A percentile compares a stretch with the other conserved stretches of the same genome.
Conservation (phyloP, 1,139 yeast species). For the Lodderomyces theae region DNA sequence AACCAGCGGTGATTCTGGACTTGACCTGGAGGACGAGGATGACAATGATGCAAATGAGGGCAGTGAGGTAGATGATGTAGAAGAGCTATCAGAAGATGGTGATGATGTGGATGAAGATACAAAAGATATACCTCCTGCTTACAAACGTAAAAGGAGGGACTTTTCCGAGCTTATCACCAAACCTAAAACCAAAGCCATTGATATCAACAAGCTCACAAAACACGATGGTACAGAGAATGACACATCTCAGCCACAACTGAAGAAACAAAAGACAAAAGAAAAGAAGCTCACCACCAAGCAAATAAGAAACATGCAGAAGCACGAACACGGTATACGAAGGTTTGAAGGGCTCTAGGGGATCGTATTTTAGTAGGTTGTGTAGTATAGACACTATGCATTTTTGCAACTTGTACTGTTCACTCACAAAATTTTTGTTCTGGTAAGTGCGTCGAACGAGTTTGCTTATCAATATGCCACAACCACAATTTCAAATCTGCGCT, state of each 20-base stretch:
- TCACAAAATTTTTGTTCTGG: not conserved
- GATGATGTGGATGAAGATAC: conserved; percentile 18
- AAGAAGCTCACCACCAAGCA: conserved; percentile 46
- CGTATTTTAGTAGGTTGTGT: not conserved
- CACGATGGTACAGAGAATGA: conserved; percentile 2
- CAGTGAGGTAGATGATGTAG: conserved; percentile 19
- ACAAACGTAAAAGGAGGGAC: conserved; percentile 18
- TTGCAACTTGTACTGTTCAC: not conserved
- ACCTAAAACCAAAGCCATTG: conserved; percentile 12
- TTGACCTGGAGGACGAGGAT: conserved; percentile 13
- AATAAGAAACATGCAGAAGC: conserved; percentile 46
- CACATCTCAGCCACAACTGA: conserved; percentile 15
- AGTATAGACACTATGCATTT: not conserved
- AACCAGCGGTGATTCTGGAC: conserved; percentile 17
- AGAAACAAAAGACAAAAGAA: conserved; percentile 29
- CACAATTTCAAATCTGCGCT: no score
- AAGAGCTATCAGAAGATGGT: conserved; percentile 19
- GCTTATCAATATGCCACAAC: not conserved
- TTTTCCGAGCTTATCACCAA: conserved; percentile 18
- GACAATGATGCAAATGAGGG: conserved; percentile 15
- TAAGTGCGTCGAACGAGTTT: not conserved
- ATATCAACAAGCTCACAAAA: conserved; percentile 15
- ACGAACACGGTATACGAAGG: conserved; percentile 63
- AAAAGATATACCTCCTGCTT: conserved; percentile 11
- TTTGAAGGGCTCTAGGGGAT: conserved; percentile 55